Evolutionary conservation across 202 grass and related monocot genomes (phyloP), one percentile per base, ranked within the genome.

Genomic region (Elaeis oleifera): DNA sequence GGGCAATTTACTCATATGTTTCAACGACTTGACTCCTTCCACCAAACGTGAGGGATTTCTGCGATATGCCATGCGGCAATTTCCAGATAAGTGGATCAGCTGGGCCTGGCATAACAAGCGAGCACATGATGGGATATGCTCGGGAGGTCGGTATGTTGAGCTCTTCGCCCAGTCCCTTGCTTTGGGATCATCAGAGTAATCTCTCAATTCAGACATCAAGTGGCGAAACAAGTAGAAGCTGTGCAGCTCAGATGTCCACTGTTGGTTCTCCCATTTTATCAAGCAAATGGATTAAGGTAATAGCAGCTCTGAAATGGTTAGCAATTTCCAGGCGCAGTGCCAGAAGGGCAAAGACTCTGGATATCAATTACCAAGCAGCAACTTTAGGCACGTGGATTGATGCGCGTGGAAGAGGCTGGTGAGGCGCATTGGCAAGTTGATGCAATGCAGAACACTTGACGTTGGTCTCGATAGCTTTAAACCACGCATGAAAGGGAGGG

Each of bases 1-100:
- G 58, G 21, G 21, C 71, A 65, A 18, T 71, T 68, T 17, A 55
- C 50, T 72, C 31, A 4, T 31, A 71, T 65, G 70, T 63, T 66
- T 16, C 70, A 57, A 29, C 23, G 83, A 77, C 62, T 73, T 50
- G 54, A 64, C 25, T 71, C 82, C 53, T 76, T 89, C 68, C 36
- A 48, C 39, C 50, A 5, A 74, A 60, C 49, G 53, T 72, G 13
- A 76, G 81, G 64, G 75, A 76, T 70, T 66, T 76, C 1, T 86
- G 71, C 50, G 76, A 90, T 64, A 50, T 69, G 78, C 81, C 69
- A 57, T 80, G 71, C 53, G 58, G 50, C 63, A 66, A 72, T 21
- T 76, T 73, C 36, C 84, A 89, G 78, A 51, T 71, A 53, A 80
- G 73, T 54, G 81, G 92, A 54, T 59, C 89, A 65, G 78, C 84